Evolutionary conservation across 305 asterid genomes (phyloP).

Genomic region (Euphrasia arctica): DNA sequence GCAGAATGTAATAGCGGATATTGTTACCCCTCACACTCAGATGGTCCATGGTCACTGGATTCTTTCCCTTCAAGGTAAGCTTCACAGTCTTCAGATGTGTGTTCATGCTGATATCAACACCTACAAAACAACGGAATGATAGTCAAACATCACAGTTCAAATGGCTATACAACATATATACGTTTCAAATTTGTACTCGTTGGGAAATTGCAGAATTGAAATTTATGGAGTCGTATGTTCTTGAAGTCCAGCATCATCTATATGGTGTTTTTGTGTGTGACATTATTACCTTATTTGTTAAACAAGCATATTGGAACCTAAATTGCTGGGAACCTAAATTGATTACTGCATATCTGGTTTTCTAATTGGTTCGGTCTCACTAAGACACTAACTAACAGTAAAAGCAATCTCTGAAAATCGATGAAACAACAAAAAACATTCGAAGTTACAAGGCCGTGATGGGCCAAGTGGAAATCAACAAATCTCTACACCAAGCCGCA

Average conservation of each 20-base stretch:
- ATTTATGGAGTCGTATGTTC: background rate
- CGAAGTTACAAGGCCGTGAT: background rate
- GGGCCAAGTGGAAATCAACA: conserved; percentile 5
- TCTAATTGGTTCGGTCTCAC: background rate
- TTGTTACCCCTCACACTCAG: conserved; percentile 75
- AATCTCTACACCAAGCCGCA: background rate
- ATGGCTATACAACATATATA: background rate
- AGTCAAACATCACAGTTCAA: conserved; percentile 21
- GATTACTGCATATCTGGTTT: background rate
- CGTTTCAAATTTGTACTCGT: conserved; percentile 3
- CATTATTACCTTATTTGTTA: too few relatives aligned
- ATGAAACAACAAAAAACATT: background rate
- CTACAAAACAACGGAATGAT: conserved; percentile 22
- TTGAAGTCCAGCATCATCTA: too few relatives aligned
- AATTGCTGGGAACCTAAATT: too few relatives aligned
- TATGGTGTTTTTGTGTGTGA: too few relatives aligned
- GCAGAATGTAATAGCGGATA: conserved; percentile 75
- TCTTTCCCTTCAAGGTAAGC: conserved; percentile 64
- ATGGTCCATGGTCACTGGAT: conserved; percentile 74
- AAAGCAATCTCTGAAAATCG: too few relatives aligned
- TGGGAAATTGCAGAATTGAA: background rate
- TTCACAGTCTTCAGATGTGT: conserved; percentile 72
- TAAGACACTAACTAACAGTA: background rate
- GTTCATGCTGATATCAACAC: conserved; percentile 78
- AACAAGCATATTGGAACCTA: too few relatives aligned